phyloP scores from a whole-genome alignment of 2,329 filamentous ascomycete genomes.

The Xylaria sp. region DNA sequence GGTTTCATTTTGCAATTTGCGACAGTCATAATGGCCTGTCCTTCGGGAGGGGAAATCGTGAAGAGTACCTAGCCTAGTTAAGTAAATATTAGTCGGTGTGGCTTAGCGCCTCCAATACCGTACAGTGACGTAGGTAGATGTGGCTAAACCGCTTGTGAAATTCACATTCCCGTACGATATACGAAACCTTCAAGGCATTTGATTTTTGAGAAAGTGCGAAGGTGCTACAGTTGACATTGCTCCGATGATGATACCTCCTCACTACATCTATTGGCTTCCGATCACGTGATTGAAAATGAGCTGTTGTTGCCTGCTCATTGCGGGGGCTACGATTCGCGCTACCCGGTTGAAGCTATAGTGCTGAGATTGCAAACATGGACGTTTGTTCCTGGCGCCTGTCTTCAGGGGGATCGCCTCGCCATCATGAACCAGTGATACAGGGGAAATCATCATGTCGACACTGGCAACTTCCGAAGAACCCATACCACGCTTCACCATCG shows the following conservation, averaged over 20 bases:
- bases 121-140: background rate
- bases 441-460: constrained; percentile 27
- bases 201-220: no score
- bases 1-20: background rate
- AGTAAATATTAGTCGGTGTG: no score
- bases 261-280: background rate
- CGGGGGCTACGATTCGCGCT: background rate
- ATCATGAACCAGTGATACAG: background rate
- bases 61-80: no score
- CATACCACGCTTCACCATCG: constrained; percentile 54
- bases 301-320: background rate
- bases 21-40: no score
- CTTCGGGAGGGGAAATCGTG: no score
- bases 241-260: background rate
- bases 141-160: background rate
- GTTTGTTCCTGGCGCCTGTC: background rate
- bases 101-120: no score
- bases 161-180: no score
- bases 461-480: constrained; percentile 12
- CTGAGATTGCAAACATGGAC: background rate
- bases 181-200: no score
- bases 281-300: background rate
- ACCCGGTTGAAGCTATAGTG: background rate
- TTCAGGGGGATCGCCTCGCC: background rate
- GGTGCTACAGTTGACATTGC: no score